Evolutionary conservation across 176 grass and related monocot species (phyloP), one percentile per base, ranked within the genome.

Genomic region (Stipa capillata): DNA sequence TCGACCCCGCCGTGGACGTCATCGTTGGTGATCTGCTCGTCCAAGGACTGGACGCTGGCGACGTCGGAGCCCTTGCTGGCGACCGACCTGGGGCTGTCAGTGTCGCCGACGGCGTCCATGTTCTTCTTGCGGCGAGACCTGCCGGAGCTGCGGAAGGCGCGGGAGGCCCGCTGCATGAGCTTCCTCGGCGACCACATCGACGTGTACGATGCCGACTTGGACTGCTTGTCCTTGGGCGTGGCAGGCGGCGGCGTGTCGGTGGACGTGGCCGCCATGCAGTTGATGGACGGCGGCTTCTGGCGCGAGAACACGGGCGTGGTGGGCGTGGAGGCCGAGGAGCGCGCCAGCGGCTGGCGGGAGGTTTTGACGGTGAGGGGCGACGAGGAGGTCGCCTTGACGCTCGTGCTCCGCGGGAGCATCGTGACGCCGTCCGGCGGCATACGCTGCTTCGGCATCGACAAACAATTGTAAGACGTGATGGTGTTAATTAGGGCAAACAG

Each of bases 121-220:
- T 7, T 57, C 77, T 27, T 73, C 49, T 33, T 70, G 45, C 47
- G 62, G 15, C 77, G 82, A 11, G 87, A 85, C 77, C 40, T 81
- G 69, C 76, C 54, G 17, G 24, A 51, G 25, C 52, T 1, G 16
- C 77, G 76, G 70, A 89, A 81, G 8, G 77, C 87, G 45, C 82
- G 70, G 8, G 82, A 84, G 21, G 72, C 82, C 12, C 87, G 63
- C 77, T 85, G 87, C 87, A 89, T 82, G 21, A 89, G 64, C 63
- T 79, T 52, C 47, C 72, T 63, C 13, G 87, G 87, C 29, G 77
- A 81, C 56, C 64, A 62, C 37, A 76, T 9, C 36, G 82, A 64
- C 45, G 64, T 23, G 77, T 81, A 85, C 27, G 72, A 28, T 5
- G 40, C 49, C 4, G 70, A 25, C 53, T 37, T 56, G 29, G 42